Percentiles rank a stretch among this genome's conserved stretches.
Conservation (phyloP, 441 rosid genomes). For the Omphalea diandra region DNA sequence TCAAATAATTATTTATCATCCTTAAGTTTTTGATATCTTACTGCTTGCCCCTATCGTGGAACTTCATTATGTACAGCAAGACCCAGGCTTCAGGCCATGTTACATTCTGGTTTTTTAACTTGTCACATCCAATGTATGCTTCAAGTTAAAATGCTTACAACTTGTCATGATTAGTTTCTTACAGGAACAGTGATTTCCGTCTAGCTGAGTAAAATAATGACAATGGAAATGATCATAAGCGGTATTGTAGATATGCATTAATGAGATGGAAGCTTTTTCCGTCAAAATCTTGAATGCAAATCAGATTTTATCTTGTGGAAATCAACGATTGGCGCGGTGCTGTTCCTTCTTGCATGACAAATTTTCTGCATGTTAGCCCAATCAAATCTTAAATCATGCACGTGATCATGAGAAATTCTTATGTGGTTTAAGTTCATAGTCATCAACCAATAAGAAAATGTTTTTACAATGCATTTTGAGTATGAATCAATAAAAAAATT, state of each 20-base stretch:
- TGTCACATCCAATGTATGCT: neutral
- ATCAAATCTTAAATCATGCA: too few species aligned
- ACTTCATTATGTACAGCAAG: neutral
- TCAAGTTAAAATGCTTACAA: neutral
- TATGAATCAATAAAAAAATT: too few species aligned
- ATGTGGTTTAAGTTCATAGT: too few species aligned
- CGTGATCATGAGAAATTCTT: too few species aligned
- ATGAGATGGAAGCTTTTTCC: neutral
- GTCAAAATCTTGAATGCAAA: neutral
- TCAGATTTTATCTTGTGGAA: neutral
- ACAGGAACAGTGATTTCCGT: neutral
- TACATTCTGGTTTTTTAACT: neutral
- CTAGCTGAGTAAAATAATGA: neutral
- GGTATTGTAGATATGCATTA: neutral
- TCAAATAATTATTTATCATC: slow-evolving; percentile 36
- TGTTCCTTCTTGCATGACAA: neutral
- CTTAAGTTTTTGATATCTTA: neutral
- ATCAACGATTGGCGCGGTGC: neutral
- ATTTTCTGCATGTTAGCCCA: too few species aligned
- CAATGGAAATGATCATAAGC: slow-evolving; percentile 4
- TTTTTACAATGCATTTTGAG: too few species aligned
- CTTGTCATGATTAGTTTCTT: neutral
- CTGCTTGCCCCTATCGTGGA: neutral
- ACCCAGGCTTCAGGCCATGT: neutral
- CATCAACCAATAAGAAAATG: too few species aligned